Base-by-base conservation (phyloP, 371 early-diverging fungal species). In the Actinomucor elegans region DNA sequence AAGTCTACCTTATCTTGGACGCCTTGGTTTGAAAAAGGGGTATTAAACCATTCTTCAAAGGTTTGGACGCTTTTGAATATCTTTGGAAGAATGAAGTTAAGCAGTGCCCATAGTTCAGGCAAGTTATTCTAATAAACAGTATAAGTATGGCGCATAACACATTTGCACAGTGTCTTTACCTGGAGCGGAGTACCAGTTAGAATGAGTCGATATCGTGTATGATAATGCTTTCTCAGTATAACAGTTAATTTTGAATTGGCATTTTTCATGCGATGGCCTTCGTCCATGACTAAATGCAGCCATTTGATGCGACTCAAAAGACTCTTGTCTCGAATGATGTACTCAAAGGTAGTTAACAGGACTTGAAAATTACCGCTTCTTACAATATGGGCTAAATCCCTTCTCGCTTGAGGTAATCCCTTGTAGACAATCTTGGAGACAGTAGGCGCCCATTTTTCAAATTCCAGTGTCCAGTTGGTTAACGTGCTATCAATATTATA, bases 241-340 rank as follows among this genome's bases (percentile, higher is more conserved):
- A 71, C 60, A n/a, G 94, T 87, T 48, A 98, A 79, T 63, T 94
- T 96, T 29, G 94, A 91, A 34, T 91, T 78, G 21, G 88, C 71
- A 68, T 99, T 99, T 79, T 99, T 99, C 86, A 99, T 91, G 66
- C 99, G 90, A 66, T 99, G 99, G 37, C 98, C 99, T 73, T 99
- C 99, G 65, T 99, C 99, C 51, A 99, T 91, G 54, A 99, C 94
- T 71, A 92, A 86, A 71, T 97, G 90, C 14, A 94, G 69, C 96
- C 96, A 99, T 65, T 93, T 91, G 60, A 94, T 81, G 59, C 89
- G 88, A 61, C 84, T 77, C 15, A 99, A 77, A 21, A 89, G 69
- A 12, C 84, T 86, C 57, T 87, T 79, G 55, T 98, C 98, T 65
- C 87, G 89, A 75, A 98, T 95, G 45, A 97, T 90, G 69, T 94